Evolutionary conservation across 2,329 filamentous ascomycete genomes (phyloP).

Genomic region (Trichophyton rubrum): DNA sequence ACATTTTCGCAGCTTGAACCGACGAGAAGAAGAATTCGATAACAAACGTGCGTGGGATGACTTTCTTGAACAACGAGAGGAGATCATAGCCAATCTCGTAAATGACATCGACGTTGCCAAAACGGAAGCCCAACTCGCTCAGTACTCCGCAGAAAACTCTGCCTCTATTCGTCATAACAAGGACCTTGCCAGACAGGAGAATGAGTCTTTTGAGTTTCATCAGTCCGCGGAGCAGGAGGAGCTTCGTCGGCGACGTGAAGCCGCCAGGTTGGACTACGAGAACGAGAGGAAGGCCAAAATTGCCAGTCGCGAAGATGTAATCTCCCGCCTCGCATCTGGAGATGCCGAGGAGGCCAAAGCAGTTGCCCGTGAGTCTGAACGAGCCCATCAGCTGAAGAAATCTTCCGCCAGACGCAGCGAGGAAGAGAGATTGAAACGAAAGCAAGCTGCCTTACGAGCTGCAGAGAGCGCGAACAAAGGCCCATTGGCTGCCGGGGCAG

Average conservation of each 20-base stretch:
- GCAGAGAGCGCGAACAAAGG: conserved; percentile 23
- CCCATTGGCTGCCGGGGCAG: conserved; percentile 4
- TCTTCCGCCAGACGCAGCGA: conserved; percentile 49
- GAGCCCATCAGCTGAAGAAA: conserved; percentile 56
- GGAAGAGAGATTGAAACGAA: conserved; percentile 36
- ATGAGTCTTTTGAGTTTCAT: conserved; percentile 33
- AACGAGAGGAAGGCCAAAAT: conserved; percentile 54
- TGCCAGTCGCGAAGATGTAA: conserved; percentile 54
- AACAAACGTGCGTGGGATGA: conserved; percentile 74
- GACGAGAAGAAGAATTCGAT: conserved; percentile 82
- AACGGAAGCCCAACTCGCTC: conserved; percentile 46
- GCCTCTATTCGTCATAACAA: conserved; percentile 43
- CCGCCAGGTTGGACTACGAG: conserved; percentile 55
- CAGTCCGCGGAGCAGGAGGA: conserved; percentile 53
- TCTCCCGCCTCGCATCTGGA: conserved; percentile 55
- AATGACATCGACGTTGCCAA: conserved; percentile 55
- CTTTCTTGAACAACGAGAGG: conserved; percentile 86
- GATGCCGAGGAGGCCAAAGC: conserved; percentile 46
- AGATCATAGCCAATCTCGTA: conserved; percentile 78
- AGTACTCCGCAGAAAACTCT: conserved; percentile 62
- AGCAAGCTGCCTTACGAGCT: conserved; percentile 28
- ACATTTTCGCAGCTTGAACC: conserved; percentile 54
- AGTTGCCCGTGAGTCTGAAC: conserved; percentile 41
- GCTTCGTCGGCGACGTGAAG: conserved; percentile 48
- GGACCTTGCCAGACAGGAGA: conserved; percentile 37